phyloP scores from a whole-genome alignment of 306 rosid genomes.

The Carpinus viminea region DNA sequence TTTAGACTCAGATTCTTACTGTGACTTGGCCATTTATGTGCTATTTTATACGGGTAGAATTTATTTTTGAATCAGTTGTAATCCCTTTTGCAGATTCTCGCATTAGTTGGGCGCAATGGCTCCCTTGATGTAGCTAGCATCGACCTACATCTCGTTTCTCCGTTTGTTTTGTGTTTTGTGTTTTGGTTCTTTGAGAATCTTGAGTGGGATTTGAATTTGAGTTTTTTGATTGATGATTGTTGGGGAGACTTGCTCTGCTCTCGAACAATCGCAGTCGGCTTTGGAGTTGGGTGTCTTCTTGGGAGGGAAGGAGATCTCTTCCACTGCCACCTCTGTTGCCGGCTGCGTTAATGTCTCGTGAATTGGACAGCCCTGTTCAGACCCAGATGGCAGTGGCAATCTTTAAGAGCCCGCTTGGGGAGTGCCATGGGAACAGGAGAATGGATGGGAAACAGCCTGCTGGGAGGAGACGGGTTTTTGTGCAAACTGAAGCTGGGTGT shows the following conservation, averaged over 20 bases:
- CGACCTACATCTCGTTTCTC: not conserved
- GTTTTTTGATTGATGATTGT: conserved; percentile 56
- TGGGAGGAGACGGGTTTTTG: conserved; percentile 78
- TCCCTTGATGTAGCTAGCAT: conserved; percentile 30
- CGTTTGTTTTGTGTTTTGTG: not conserved
- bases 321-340: conserved; percentile 50
- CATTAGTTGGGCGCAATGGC: conserved; percentile 36
- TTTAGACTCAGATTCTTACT: not conserved
- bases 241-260: conserved; percentile 31
- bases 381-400: conserved; percentile 94
- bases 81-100: conserved; percentile 40
- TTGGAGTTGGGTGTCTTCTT: conserved; percentile 49
- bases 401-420: conserved; percentile 60
- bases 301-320: conserved; percentile 60
- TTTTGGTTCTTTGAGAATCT: conserved; percentile 13
- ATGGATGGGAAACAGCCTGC: conserved; percentile 60
- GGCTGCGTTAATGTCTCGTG: conserved; percentile 68
- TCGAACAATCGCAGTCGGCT: conserved; percentile 33
- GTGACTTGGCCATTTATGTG: not conserved
- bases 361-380: conserved; percentile 90
- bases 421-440: conserved; percentile 60
- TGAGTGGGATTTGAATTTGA: conserved; percentile 10
- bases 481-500: conserved; percentile 91
- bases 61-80: not conserved
- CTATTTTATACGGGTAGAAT: not conserved